Conservation (phyloP, 2,329 filamentous ascomycete species). For the Drechmeria coniospora region DNA sequence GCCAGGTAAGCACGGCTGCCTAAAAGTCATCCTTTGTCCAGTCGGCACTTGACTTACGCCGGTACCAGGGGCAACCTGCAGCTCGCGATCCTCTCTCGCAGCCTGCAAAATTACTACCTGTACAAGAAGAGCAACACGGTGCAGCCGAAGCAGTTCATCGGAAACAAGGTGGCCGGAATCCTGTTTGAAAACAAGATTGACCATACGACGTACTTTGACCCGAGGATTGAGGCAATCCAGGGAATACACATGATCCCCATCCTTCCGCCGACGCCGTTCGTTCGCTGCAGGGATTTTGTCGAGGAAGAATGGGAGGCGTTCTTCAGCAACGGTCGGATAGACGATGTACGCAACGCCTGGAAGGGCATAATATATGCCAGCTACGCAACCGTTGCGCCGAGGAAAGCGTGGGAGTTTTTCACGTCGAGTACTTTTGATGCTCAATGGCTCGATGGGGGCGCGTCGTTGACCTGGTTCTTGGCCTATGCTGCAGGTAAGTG, state of each 20-base stretch:
- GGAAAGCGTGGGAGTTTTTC: slow-evolving; percentile 61
- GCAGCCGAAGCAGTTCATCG: slow-evolving; percentile 62
- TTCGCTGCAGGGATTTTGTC: slow-evolving; percentile 55
- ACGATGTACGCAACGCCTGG: slow-evolving; percentile 62
- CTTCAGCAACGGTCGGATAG: slow-evolving; percentile 53
- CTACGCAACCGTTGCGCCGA: slow-evolving; percentile 60
- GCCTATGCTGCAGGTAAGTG: slow-evolving; percentile 58
- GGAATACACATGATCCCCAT: slow-evolving; percentile 78
- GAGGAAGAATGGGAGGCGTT: slow-evolving; percentile 67
- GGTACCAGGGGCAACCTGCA: slow-evolving; percentile 57
- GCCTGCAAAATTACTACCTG: slow-evolving; percentile 68
- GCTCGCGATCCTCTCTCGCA: slow-evolving; percentile 61
- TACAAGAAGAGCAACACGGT: slow-evolving; percentile 52
- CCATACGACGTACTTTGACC: slow-evolving; percentile 80
- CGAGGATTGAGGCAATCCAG: slow-evolving; percentile 53
- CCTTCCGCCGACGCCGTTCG: slow-evolving; percentile 50
- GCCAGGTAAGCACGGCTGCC: slow-evolving; percentile 33
- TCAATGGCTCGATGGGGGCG: slow-evolving; percentile 65
- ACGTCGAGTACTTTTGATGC: slow-evolving; percentile 47
- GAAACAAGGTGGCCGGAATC: slow-evolving; percentile 58
- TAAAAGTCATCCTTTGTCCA: no score
- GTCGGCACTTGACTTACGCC: no score
- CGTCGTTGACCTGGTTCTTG: slow-evolving; percentile 72
- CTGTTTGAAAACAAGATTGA: slow-evolving; percentile 93
- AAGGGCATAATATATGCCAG: slow-evolving; percentile 74